These are phyloP conservation scores for Lactarius sanguifluus DNA, from an alignment of 768 basidiomycete species.

Conservation along the genomic window DNA sequence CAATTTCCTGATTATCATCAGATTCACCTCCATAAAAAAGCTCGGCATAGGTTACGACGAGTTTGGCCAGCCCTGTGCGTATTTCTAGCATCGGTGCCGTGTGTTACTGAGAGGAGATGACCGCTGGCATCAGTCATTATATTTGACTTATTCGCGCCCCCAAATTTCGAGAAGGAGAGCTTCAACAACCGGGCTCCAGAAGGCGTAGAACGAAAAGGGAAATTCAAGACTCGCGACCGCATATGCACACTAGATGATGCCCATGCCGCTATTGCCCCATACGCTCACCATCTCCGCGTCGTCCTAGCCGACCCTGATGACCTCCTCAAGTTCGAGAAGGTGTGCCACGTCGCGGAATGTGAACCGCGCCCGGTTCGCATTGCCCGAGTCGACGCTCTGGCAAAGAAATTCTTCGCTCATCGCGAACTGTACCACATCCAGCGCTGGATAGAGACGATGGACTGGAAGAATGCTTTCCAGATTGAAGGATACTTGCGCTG, in stretches of 20 bases:
- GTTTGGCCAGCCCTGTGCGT: constrained; percentile 15
- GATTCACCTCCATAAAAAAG: constrained; percentile 25
- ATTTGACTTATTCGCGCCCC: constrained; percentile 43
- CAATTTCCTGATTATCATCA: constrained; percentile 12
- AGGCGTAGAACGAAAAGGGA: constrained; percentile 38
- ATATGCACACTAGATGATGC: constrained; percentile 55
- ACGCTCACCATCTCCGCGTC: constrained; percentile 68
- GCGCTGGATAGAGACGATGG: constrained; percentile 45
- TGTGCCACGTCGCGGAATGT: constrained; percentile 54
- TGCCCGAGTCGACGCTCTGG: constrained; percentile 47
- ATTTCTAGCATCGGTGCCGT: background rate
- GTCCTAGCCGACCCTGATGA: constrained; percentile 53
- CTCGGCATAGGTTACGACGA: constrained; percentile 25
- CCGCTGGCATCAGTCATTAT: constrained; percentile 15
- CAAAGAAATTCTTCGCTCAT: constrained; percentile 50
- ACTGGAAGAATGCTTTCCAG: constrained; percentile 76
- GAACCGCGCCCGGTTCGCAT: constrained; percentile 33
- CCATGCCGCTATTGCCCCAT: constrained; percentile 62
- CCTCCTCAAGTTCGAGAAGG: constrained; percentile 49
- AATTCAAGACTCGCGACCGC: constrained; percentile 52
- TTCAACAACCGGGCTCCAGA: constrained; percentile 54
- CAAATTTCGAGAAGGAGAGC: constrained; percentile 57
- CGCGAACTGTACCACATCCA: constrained; percentile 49
- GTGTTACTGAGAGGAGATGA: background rate
- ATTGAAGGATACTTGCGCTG: constrained; percentile 68